Evolutionary conservation across 225 moss, liverwort and hornwort genomes (phyloP), one percentile per base, ranked within the genome.

Genomic region (Ulota crispa): DNA sequence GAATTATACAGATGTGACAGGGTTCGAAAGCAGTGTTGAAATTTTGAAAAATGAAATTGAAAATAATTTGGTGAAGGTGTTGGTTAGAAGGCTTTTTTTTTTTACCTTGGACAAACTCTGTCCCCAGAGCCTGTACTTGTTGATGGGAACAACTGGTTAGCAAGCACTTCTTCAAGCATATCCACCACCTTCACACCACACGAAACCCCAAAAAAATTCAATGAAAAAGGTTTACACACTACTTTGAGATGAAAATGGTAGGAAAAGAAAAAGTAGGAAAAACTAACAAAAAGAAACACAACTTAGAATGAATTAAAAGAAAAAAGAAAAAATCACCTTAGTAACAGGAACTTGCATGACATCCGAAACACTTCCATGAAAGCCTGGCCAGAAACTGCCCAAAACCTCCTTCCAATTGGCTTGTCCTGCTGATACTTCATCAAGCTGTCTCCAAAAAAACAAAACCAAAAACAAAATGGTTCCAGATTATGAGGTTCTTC

Each of bases 371-470:
- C 70, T 92, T 82, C 81, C 90, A 76, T 96, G 98, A 80, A 99
- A 99, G 9, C 84, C 95, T 57, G 95, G 98, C 98, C 98, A 99
- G 78, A 99, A 99, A 21, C 86, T 82, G 43, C 66, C 85, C 80
- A 99, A 79, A 32, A 94, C 81, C 24, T 84, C 76, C 80, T 96
- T 99, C 98, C 98, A 99, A 41, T 93, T 81, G 66, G 88, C 90
- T 39, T 91, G 90, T 64, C 98, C 98, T 88, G 95, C 93, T 80
- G 95, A 99, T 50, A 99, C 89, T 86, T 95, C 98, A 88, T 99
- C 98, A 41, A 99, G 94, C 98, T 99, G 81, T 75, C 63, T 41
- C 82, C 50, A 16, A 50, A 50, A 50, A 50, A 50, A 47, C 3
- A 18, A 50, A 50, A 47, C 4, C 47, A 47, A 47, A 15, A 47